Evolutionary conservation across 1,284 basidiomycete genomes (phyloP).

Genomic region (Rhodotorula sp.): DNA sequence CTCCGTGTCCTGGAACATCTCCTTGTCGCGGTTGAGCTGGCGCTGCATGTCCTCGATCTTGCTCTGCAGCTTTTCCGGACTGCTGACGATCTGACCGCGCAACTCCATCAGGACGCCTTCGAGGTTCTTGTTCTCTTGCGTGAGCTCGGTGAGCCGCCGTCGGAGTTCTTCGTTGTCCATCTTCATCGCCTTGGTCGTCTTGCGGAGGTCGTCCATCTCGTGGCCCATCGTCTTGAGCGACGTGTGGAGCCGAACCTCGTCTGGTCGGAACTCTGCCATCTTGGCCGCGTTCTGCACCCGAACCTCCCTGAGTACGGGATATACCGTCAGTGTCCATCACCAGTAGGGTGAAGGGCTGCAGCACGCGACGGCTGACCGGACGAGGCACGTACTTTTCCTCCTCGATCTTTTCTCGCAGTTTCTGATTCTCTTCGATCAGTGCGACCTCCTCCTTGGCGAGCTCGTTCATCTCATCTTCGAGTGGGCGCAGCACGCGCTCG

Average conservation of each 20-base stretch:
- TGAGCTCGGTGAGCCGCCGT: conserved; percentile 13
- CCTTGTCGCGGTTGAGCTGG: conserved; percentile 22
- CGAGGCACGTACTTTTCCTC: conserved; percentile 9
- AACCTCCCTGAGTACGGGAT: neutral
- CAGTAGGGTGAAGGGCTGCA: too few relatives aligned
- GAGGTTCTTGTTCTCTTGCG: conserved; percentile 24
- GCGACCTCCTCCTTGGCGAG: conserved; percentile 20
- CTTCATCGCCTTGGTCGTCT: conserved; percentile 13
- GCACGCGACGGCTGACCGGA: too few relatives aligned
- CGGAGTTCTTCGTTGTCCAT: conserved; percentile 10
- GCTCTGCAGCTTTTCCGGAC: conserved; percentile 28
- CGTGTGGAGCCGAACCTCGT: neutral
- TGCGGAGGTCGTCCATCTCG: conserved; percentile 7
- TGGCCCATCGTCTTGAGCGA: conserved; percentile 9
- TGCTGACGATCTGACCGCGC: conserved; percentile 26
- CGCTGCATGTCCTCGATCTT: conserved; percentile 24
- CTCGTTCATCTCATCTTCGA: conserved; percentile 54
- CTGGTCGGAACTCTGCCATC: conserved; percentile 1
- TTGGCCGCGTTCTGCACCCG: conserved; percentile 20
- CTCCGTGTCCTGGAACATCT: conserved; percentile 27
- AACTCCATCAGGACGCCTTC: conserved; percentile 23
- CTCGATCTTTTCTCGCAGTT: conserved; percentile 21
- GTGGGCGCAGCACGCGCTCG: conserved; percentile 58
- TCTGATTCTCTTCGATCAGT: conserved; percentile 17
- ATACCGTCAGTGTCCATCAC: neutral